Conservation (phyloP, 2,329 filamentous ascomycete species). For the Cryphonectria radicalis region DNA sequence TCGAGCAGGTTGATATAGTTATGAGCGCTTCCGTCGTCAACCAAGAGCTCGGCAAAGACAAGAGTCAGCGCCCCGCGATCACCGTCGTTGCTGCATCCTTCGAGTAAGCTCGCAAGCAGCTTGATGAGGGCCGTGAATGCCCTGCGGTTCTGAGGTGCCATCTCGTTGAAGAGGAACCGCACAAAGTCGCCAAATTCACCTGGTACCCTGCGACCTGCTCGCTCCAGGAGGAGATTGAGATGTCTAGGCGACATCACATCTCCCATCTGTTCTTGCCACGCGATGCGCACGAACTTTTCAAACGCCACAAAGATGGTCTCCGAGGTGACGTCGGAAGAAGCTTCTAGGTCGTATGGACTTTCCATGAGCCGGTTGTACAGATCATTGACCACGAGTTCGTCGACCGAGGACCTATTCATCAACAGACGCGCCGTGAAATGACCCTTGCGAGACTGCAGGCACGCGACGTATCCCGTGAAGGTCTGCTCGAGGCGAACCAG, state of each 20-base stretch:
- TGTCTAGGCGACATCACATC: conserved; percentile 75
- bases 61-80: conserved; percentile 87
- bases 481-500: conserved; percentile 80
- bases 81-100: conserved; percentile 88
- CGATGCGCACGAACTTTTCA: conserved; percentile 87
- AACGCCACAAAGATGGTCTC: conserved; percentile 91
- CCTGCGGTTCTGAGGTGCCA: conserved; percentile 72
- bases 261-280: conserved; percentile 88
- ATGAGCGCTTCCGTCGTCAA: conserved; percentile 75
- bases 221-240: conserved; percentile 74
- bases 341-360: conserved; percentile 76
- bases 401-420: conserved; percentile 69
- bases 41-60: conserved; percentile 85
- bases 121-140: conserved; percentile 85
- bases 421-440: conserved; percentile 81
- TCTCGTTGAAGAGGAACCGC: conserved; percentile 65
- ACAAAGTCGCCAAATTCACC: conserved; percentile 76
- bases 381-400: conserved; percentile 84
- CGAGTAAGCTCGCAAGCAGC: conserved; percentile 82
- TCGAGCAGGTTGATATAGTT: conserved; percentile 89
- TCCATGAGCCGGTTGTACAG: conserved; percentile 88
- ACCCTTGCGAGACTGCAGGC: conserved; percentile 82
- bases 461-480: conserved; percentile 80
- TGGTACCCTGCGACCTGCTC: conserved; percentile 67
- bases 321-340: conserved; percentile 74